Evolutionary conservation across 2,329 filamentous ascomycete species (phyloP), one percentile per base, ranked within the genome.

Genomic region (Monosporascus cannonballus): DNA sequence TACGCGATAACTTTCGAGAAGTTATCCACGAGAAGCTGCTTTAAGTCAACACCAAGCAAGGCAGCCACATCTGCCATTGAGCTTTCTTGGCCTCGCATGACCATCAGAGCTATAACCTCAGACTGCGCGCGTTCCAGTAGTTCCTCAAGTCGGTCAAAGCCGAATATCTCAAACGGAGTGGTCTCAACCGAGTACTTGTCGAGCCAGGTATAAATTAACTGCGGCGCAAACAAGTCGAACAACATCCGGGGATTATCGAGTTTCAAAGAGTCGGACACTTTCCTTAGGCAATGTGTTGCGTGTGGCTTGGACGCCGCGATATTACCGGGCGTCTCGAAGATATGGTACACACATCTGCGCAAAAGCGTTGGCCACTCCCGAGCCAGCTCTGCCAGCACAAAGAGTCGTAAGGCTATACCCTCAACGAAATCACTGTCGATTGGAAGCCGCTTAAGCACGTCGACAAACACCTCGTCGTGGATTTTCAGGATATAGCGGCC

Each of bases 191-290:
- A 71, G 54, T 86, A 80, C 1, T 73, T 72, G 56, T 90, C 84
- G 3, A 95, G 80, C 93, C 92, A 99, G 0, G 91, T 96, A 65
- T 90, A 96, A 3, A 97, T 74, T 6, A 99, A 77, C 64, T 99
- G 94, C 2, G 92, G 85, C 6, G 90, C 85, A 65, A 97, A 99
- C 0, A 97, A 75, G 6, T 76, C 75, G 64, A 99, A 96, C 1
- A 99, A 73, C 36, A 86, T 80, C 60, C 78, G 82, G 0, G 90
- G 77, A 45, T 83, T 82, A 24, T 77, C 69, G 22, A 97, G 77
- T 0, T 77, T 71, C 36, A 96, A 78, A 0, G 79, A 76, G 14
- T 67, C 71, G 4, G 92, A 83, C 34, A 96, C 84, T 14, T 79
- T 75, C 4, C 69, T 67, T 44, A 96, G 76, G 60, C 90, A 95